phyloP scores from a whole-genome alignment of 2,329 filamentous ascomycete genomes.

The Pyrenochaeta sp. region DNA sequence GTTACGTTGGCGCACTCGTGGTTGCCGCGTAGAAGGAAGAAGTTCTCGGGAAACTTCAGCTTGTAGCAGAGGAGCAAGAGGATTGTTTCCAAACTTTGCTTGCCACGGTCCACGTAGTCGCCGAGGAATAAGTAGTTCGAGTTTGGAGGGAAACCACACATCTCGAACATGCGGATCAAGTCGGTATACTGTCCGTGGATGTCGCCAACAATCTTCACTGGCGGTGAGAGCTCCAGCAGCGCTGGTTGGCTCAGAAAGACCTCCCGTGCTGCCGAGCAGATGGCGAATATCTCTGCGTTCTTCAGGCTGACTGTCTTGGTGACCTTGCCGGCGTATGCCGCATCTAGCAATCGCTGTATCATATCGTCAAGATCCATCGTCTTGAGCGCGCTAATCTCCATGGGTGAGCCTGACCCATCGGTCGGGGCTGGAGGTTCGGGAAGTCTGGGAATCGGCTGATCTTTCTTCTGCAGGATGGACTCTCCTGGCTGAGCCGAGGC shows the following conservation, averaged over 20 bases:
- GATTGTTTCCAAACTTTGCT: slow-evolving; percentile 95
- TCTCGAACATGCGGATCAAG: slow-evolving; percentile 95
- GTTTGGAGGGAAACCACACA: slow-evolving; percentile 94
- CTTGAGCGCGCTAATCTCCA: slow-evolving; percentile 91
- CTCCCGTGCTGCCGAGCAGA: slow-evolving; percentile 89
- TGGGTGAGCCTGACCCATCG: slow-evolving; percentile 63
- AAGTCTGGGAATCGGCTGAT: slow-evolving; percentile 72
- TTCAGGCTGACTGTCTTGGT: slow-evolving; percentile 97
- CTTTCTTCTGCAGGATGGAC: slow-evolving; percentile 87
- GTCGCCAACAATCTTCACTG: slow-evolving; percentile 97
- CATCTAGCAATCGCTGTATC: slow-evolving; percentile 92
- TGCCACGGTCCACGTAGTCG: slow-evolving; percentile 95
- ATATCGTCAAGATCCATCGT: slow-evolving; percentile 95
- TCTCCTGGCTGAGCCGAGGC: slow-evolving; percentile 77
- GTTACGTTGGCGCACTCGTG: slow-evolving; percentile 98
- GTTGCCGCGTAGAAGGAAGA: slow-evolving; percentile 98
- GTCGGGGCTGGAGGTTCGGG: slow-evolving; percentile 58
- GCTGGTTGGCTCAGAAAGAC: slow-evolving; percentile 91
- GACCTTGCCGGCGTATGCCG: slow-evolving; percentile 94
- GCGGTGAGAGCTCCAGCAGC: slow-evolving; percentile 87
- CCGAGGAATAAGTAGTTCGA: slow-evolving; percentile 94
- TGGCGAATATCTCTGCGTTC: slow-evolving; percentile 95
- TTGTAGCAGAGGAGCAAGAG: slow-evolving; percentile 94
- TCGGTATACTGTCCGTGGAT: slow-evolving; percentile 98
- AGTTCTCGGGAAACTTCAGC: slow-evolving; percentile 98